These are phyloP conservation scores for Chalaropsis ovoidea DNA, from an alignment of 2,329 filamentous ascomycete species.

Conservation along the genomic window DNA sequence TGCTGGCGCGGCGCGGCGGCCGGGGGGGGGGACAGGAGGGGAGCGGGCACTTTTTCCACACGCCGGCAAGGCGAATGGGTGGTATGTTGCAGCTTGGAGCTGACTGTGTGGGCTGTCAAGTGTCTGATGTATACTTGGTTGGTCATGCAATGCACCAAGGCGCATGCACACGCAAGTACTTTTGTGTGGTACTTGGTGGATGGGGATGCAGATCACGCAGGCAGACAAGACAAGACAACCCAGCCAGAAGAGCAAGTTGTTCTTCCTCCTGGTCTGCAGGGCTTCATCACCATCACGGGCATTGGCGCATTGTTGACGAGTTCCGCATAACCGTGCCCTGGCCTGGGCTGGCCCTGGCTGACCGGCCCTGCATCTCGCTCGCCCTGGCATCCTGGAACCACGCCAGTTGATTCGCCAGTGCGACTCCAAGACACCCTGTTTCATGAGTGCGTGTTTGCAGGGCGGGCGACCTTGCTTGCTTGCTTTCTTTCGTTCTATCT, in stretches of 20 bases:
- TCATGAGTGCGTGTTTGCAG: conserved; percentile 3
- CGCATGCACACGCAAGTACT: not conserved
- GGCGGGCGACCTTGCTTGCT: too few species aligned
- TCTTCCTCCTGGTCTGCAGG: not conserved
- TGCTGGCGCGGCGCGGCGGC: too few species aligned
- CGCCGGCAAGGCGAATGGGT: too few species aligned
- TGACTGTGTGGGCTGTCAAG: too few species aligned
- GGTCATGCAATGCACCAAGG: too few species aligned
- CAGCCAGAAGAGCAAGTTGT: too few species aligned
- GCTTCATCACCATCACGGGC: not conserved
- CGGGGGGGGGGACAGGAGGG: too few species aligned
- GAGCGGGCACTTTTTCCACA: too few species aligned
- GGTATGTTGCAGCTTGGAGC: too few species aligned
- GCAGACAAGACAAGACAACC: not conserved
- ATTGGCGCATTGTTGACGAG: not conserved
- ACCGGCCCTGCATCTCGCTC: not conserved
- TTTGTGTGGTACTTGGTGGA: conserved; percentile 4
- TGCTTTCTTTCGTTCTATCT: not conserved
- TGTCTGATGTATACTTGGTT: too few species aligned
- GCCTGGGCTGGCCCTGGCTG: not conserved
- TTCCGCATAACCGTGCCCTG: conserved; percentile 4
- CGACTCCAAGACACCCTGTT: conserved; percentile 11
- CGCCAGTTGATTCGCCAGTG: conserved; percentile 18
- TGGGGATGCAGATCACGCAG: not conserved
- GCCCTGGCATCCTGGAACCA: conserved; percentile 4